Percentiles rank a stretch among this genome's conserved stretches.
Conservation (phyloP, 2,329 filamentous ascomycete genomes). For the Xylariaceae sp. region DNA sequence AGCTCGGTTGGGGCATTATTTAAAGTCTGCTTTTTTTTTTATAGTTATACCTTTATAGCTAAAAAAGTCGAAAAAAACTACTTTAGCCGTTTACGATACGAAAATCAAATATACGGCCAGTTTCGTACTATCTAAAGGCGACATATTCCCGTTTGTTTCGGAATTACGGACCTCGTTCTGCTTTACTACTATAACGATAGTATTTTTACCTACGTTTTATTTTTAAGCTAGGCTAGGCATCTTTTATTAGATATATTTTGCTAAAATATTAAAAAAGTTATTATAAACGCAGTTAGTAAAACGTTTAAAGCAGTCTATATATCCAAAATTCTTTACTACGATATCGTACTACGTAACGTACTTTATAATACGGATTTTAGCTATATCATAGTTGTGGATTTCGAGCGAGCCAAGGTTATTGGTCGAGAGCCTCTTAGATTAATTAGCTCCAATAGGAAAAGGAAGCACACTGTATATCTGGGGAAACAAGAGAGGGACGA, state of each 20-base stretch:
- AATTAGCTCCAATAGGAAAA: conserved; percentile 23
- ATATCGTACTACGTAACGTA: conserved; percentile 32
- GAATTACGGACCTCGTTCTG: conserved; percentile 26
- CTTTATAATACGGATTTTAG: conserved; percentile 24
- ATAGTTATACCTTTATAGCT: conserved; percentile 38
- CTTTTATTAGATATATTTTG: conserved; percentile 19
- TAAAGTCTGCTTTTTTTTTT: conserved; percentile 33
- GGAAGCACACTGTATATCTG: conserved; percentile 10
- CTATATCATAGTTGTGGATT: conserved; percentile 32
- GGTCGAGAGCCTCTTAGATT: conserved; percentile 19
- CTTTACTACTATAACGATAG: conserved; percentile 31
- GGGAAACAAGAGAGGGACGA: background rate
- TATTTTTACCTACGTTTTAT: conserved; percentile 30
- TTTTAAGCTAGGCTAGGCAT: conserved; percentile 32
- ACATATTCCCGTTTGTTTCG: conserved; percentile 34
- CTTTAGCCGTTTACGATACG: conserved; percentile 21
- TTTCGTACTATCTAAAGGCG: conserved; percentile 32
- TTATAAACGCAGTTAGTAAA: conserved; percentile 11
- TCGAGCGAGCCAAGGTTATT: conserved; percentile 26
- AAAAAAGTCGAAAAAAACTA: too few relatives aligned
- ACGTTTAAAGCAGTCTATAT: conserved; percentile 13
- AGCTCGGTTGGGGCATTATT: conserved; percentile 33
- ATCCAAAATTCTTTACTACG: conserved; percentile 24
- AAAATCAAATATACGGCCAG: conserved; percentile 31
- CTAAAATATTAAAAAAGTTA: conserved; percentile 5